These are phyloP conservation scores for Termitomyces sp. DNA, from an alignment of 1,284 basidiomycete genomes.

Conservation along the genomic window DNA sequence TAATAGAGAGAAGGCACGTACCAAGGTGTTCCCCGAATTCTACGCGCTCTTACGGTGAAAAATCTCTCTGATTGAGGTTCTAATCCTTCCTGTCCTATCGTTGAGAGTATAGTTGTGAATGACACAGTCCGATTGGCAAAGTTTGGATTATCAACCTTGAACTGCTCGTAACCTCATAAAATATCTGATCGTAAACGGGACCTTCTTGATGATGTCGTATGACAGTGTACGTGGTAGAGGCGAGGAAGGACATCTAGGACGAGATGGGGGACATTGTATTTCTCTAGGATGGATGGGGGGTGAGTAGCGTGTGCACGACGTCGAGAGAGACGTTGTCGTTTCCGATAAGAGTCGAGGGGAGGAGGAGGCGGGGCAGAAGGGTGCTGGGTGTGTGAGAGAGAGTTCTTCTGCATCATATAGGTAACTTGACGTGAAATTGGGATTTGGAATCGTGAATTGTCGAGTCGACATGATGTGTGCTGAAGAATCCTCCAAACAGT, in stretches of 20 bases:
- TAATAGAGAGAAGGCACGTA: constrained; percentile 27
- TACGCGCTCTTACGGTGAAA: constrained; percentile 60
- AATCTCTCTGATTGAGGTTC: constrained; percentile 76
- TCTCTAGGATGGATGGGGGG: constrained; percentile 55
- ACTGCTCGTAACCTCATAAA: constrained; percentile 65
- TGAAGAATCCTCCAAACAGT: constrained; percentile 64
- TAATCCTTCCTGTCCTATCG: constrained; percentile 60
- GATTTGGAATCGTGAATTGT: constrained; percentile 40
- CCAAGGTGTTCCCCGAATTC: constrained; percentile 60
- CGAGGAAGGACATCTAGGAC: constrained; percentile 80
- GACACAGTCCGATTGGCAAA: constrained; percentile 39
- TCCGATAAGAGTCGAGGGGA: constrained; percentile 76
- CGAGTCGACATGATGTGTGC: constrained; percentile 45
- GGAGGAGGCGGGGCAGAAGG: constrained; percentile 51
- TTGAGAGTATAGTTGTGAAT: constrained; percentile 55
- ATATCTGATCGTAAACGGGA: constrained; percentile 64
- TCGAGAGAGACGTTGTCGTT: constrained; percentile 97
- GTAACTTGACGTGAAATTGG: constrained; percentile 48
- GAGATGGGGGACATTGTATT: constrained; percentile 77
- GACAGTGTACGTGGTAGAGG: no score
- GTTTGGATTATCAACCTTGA: constrained; percentile 50
- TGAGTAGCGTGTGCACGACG: constrained; percentile 86
- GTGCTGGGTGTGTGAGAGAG: constrained; percentile 94
- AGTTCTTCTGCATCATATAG: constrained; percentile 62
- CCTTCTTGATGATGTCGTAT: constrained; percentile 69